Conservation (phyloP, 129 eudicot genomes). For the Saussurea involucrata region DNA sequence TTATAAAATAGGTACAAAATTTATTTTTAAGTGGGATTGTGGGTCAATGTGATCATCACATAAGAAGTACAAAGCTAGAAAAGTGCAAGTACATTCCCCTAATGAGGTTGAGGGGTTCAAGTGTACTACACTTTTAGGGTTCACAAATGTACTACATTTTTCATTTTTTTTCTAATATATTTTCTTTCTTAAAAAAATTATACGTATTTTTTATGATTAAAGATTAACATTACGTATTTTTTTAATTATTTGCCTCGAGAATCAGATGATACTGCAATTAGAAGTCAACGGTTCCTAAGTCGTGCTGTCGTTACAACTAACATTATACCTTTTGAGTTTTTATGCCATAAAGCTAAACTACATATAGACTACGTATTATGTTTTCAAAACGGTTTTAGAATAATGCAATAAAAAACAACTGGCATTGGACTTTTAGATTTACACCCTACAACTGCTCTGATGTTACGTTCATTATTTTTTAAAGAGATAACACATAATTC, state of each 20-base stretch:
- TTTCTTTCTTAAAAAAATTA: neutral
- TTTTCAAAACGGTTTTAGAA: too few species aligned
- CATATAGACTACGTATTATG: neutral
- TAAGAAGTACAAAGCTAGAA: slow-evolving; percentile 27
- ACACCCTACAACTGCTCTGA: neutral
- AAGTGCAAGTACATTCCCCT: slow-evolving; percentile 18
- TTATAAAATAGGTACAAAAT: too few species aligned
- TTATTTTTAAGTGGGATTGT: too few species aligned
- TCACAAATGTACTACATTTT: slow-evolving; percentile 3
- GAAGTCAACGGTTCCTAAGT: neutral
- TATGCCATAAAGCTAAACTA: neutral
- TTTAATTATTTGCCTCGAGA: neutral
- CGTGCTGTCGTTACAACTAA: neutral
- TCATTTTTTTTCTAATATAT: neutral
- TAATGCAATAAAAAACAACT: neutral
- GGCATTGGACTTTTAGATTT: neutral
- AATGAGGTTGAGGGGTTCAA: slow-evolving; percentile 18
- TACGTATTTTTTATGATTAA: neutral
- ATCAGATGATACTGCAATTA: neutral
- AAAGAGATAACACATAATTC: neutral
- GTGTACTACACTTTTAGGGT: slow-evolving; percentile 20
- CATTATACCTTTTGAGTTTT: neutral
- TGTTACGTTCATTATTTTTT: neutral
- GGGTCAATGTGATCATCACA: slow-evolving; percentile 18
- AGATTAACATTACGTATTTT: neutral